These are phyloP conservation scores for Urostyla sp. DNA, from an alignment of 73 alveolate species.

Conservation along the genomic window DNA sequence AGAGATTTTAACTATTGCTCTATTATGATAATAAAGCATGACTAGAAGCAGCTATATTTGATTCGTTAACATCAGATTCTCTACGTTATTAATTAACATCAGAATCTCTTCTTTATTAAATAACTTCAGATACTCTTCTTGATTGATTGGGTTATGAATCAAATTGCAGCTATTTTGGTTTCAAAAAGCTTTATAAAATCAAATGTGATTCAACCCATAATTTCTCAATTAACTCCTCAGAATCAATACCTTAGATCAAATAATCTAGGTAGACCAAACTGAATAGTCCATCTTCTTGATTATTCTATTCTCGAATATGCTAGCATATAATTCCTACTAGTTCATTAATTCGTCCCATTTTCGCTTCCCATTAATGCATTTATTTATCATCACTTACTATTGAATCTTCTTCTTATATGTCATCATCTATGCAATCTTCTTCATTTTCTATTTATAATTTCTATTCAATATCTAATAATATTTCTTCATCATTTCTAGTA, in stretches of 20 bases:
- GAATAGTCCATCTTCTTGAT: conserved; percentile 43
- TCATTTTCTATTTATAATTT: conserved; percentile 9
- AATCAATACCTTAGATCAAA: background rate
- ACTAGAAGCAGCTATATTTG: too few relatives aligned
- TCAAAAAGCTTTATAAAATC: background rate
- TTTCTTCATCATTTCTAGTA: conserved; percentile 8
- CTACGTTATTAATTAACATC: too few relatives aligned
- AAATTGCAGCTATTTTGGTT: background rate
- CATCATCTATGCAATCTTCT: conserved; percentile 33
- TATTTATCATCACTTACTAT: conserved; percentile 34
- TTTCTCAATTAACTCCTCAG: conserved; percentile 7
- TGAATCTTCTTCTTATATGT: conserved; percentile 21
- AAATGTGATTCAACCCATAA: conserved; percentile 47
- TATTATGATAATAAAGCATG: too few relatives aligned
- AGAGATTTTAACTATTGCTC: too few relatives aligned
- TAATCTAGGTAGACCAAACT: conserved; percentile 28
- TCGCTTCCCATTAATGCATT: background rate
- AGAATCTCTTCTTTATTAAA: background rate
- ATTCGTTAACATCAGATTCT: too few relatives aligned
- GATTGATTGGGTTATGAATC: background rate
- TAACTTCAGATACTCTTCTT: background rate
- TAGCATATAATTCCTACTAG: conserved; percentile 13
- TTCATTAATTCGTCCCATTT: conserved; percentile 21
- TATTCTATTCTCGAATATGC: conserved; percentile 25
- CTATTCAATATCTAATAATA: background rate